Conservation (phyloP, 179 eudicot species). For the Vitellaria paradoxa region DNA sequence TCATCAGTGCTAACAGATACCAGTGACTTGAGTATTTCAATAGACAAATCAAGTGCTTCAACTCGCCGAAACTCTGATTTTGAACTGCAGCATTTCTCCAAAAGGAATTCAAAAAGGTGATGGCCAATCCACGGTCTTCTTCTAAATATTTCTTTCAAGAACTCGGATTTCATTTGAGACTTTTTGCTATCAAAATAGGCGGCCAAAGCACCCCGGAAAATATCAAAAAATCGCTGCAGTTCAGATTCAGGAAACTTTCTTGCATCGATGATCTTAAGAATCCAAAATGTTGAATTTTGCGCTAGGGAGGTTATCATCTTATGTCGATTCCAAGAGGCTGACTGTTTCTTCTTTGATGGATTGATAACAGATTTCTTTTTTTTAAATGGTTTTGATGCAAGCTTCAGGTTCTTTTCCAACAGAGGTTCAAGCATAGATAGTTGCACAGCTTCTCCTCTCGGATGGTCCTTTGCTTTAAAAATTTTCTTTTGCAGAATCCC, state of each 20-base stretch:
- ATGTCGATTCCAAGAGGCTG: conserved; percentile 52
- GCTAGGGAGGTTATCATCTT: conserved; percentile 73
- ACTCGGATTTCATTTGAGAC: conserved; percentile 66
- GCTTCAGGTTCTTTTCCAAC: conserved; percentile 68
- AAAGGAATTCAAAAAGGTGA: conserved; percentile 63
- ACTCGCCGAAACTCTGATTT: conserved; percentile 65
- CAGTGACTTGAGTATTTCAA: conserved; percentile 48
- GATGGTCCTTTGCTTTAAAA: conserved; percentile 77
- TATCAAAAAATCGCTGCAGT: conserved; percentile 46
- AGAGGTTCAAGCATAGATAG: conserved; percentile 59
- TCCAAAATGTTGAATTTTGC: conserved; percentile 79
- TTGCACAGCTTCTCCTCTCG: conserved; percentile 64
- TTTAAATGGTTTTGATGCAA: conserved; percentile 75
- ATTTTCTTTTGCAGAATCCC: conserved; percentile 85
- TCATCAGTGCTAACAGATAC: conserved; percentile 31
- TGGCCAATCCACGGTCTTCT: conserved; percentile 83
- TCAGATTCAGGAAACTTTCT: conserved; percentile 56
- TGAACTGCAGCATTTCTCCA: conserved; percentile 58
- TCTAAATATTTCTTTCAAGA: conserved; percentile 73
- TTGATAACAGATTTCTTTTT: conserved; percentile 55
- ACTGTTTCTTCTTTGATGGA: conserved; percentile 64
- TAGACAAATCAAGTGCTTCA: conserved; percentile 69
- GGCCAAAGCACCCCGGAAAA: conserved; percentile 42
- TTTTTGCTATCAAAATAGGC: conserved; percentile 76
- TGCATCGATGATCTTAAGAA: conserved; percentile 69